Evolutionary conservation across 805 yeast genomes (phyloP).

Genomic region (Osmozyma mogii): DNA sequence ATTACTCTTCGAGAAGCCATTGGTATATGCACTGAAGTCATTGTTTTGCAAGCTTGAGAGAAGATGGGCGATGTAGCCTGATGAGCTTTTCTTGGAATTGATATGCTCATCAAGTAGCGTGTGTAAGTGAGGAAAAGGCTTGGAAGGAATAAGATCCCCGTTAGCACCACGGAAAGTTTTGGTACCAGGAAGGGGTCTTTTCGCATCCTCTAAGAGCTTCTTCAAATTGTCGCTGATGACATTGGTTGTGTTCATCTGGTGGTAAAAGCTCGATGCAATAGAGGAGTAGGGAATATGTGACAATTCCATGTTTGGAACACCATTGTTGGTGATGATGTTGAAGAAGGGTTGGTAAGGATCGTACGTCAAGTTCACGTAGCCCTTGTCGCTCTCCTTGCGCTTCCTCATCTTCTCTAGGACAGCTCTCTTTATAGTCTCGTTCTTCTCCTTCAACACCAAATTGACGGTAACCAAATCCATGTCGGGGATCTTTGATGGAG

Average conservation of each 20-base stretch:
- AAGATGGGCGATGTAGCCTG: slow-evolving; percentile 31
- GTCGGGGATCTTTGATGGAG: slow-evolving; percentile 90
- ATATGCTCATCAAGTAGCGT: slow-evolving; percentile 24
- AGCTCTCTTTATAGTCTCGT: slow-evolving; percentile 70
- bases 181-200: slow-evolving; percentile 36
- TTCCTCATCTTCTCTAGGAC: slow-evolving; percentile 77
- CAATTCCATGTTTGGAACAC: slow-evolving; percentile 37
- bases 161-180: slow-evolving; percentile 40
- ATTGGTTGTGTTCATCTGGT: slow-evolving; percentile 56
- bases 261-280: slow-evolving; percentile 56
- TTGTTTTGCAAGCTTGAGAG: slow-evolving; percentile 31
- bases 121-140: slow-evolving; percentile 43
- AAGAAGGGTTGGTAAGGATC: slow-evolving; percentile 78
- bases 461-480: slow-evolving; percentile 81
- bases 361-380: slow-evolving; percentile 80
- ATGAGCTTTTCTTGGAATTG: slow-evolving; percentile 15
- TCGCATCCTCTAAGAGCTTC: slow-evolving; percentile 37
- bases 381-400: slow-evolving; percentile 60
- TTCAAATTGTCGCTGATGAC: slow-evolving; percentile 36
- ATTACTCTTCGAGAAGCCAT: slow-evolving; percentile 24
- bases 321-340: slow-evolving; percentile 51
- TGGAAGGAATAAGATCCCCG: slow-evolving; percentile 42
- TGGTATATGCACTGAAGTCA: slow-evolving; percentile 31
- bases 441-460: slow-evolving; percentile 63
- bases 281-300: slow-evolving; percentile 75